Percentiles rank a stretch among this genome's conserved stretches.
phyloP scores from a whole-genome alignment of 139 green algal genomes.

The Tetraselmis striata region DNA sequence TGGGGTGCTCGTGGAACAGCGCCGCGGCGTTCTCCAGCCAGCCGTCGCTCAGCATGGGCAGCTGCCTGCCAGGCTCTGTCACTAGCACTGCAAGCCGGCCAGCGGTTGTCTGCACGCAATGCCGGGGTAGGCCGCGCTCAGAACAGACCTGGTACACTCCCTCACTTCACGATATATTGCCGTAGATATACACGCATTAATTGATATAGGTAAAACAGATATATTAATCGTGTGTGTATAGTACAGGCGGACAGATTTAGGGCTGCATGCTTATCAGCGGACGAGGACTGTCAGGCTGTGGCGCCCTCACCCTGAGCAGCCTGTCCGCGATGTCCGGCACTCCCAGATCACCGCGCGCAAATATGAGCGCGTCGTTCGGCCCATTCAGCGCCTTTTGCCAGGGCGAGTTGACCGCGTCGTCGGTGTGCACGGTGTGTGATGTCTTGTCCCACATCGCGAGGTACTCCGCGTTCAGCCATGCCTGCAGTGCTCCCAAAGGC shows the following conservation, averaged over 20 bases:
- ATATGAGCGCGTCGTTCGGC: not conserved
- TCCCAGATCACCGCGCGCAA: not conserved
- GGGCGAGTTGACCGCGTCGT: not conserved
- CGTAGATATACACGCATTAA: too few species aligned
- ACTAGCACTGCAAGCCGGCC: not conserved
- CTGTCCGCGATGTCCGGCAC: not conserved
- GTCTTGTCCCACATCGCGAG: not conserved
- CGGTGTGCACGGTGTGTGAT: not conserved
- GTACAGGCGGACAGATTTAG: too few species aligned
- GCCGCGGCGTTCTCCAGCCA: not conserved
- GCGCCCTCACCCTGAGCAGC: not conserved
- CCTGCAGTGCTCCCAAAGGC: not conserved
- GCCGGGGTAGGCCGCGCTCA: too few species aligned
- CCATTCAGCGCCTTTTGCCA: not conserved
- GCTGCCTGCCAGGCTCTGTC: not conserved
- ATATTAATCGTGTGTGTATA: too few species aligned
- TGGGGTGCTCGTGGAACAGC: not conserved
- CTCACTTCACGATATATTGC: too few species aligned
- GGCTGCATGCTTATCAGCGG: too few species aligned
- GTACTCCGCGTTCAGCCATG: not conserved
- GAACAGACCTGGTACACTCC: too few species aligned
- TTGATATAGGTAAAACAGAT: too few species aligned
- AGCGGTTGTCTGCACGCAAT: not conserved
- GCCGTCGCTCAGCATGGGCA: not conserved
- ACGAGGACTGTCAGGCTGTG: too few species aligned